Conservation (phyloP, 2,329 filamentous ascomycete species). For the Fusarium burgessii region DNA sequence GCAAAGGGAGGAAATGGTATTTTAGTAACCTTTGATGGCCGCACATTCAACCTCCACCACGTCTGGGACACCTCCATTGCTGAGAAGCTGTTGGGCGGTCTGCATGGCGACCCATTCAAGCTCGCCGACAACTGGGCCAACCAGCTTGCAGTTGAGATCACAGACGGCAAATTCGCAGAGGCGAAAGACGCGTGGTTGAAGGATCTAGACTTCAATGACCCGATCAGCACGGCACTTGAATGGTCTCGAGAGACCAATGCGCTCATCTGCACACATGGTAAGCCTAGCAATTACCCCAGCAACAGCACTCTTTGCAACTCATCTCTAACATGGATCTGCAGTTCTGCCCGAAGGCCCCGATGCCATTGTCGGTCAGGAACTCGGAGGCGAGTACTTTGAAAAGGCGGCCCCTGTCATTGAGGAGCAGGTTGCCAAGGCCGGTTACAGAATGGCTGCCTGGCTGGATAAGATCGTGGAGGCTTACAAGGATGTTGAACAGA, state of each 20-base stretch:
- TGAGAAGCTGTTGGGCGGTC: constrained; percentile 72
- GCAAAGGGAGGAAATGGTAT: constrained; percentile 76
- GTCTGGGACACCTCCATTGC: constrained; percentile 80
- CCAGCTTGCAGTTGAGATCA: constrained; percentile 66
- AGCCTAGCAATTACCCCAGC: constrained; percentile 43
- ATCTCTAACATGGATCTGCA: constrained; percentile 46
- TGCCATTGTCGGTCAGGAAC: constrained; percentile 69
- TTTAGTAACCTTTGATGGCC: constrained; percentile 69
- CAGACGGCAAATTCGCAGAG: constrained; percentile 64
- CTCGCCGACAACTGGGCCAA: constrained; percentile 68
- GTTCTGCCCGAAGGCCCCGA: constrained; percentile 72
- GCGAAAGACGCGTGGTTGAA: constrained; percentile 67
- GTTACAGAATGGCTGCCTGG: constrained; percentile 76
- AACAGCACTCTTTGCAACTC: not conserved
- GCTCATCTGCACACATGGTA: constrained; percentile 71
- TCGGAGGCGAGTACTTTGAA: constrained; percentile 73
- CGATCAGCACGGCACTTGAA: constrained; percentile 65
- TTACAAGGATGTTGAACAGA: constrained; percentile 44
- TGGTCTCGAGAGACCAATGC: constrained; percentile 75
- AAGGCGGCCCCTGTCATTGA: constrained; percentile 74
- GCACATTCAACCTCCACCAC: constrained; percentile 74
- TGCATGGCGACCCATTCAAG: constrained; percentile 60
- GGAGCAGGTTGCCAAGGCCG: constrained; percentile 74
- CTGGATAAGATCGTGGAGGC: constrained; percentile 70
- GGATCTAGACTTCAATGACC: constrained; percentile 66